A percentile compares a stretch with the other conserved stretches of the same genome.
Evolutionary conservation across 2,329 filamentous ascomycete species (phyloP).

Genomic region (Fusarium sp.): DNA sequence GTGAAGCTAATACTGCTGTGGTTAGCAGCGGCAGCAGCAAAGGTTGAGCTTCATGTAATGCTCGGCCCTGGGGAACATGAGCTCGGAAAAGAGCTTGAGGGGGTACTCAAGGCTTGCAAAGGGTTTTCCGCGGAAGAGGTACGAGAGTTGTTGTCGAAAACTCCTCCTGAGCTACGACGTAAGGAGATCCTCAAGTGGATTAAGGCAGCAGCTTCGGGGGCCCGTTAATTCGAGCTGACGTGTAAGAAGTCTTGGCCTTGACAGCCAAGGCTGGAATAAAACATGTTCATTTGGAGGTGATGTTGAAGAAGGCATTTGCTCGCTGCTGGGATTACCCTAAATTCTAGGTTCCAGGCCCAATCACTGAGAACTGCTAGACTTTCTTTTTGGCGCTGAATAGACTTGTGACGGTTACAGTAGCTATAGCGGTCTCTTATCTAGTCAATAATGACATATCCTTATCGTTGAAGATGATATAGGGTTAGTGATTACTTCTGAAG

Average conservation of each 20-base stretch:
- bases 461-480: too few species aligned
- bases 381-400: background rate
- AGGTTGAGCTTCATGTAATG: constrained; percentile 40
- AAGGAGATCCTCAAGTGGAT: constrained; percentile 39
- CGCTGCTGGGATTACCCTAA: background rate
- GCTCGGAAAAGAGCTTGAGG: constrained; percentile 32
- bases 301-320: too few species aligned
- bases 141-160: constrained; percentile 20
- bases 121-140: background rate
- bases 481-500: too few species aligned
- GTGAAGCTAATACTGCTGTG: constrained; percentile 53
- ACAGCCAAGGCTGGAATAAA: background rate
- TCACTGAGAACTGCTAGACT: background rate
- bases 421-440: background rate
- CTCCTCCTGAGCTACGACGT: constrained; percentile 19
- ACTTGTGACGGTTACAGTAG: background rate
- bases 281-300: background rate
- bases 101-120: constrained; percentile 11
- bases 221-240: background rate
- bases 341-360: background rate
- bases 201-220: constrained; percentile 5
- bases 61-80: constrained; percentile 40
- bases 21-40: constrained; percentile 51
- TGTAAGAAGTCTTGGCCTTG: background rate
- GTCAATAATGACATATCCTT: too few species aligned